Base-by-base conservation (phyloP, 805 yeast species). In the Candida xiaguanensis region DNA sequence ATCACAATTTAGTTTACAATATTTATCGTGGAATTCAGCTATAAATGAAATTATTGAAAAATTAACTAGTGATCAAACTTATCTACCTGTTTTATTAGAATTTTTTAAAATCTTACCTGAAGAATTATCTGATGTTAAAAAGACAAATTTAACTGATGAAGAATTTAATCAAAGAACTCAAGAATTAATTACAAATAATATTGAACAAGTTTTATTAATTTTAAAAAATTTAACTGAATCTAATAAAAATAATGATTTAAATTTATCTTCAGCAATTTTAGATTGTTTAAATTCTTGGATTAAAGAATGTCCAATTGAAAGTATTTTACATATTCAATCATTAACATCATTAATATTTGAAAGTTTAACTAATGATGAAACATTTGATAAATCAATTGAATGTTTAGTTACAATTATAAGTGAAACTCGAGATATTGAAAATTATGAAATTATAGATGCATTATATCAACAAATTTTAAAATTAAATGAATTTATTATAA, bases 231-330 rank as follows among this genome's bases (percentile, higher is more conserved):
- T 79, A 43, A 35, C 63, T 7, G 59, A 56, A 13, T 26, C 39
- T 16, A 32, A 41, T 18, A 40, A 39, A 36, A 39, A 47, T 9
- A 67, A 76, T 5, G 53, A 50, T 22, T 47, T 38, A 34, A 60
- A 43, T 51, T 58, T 37, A 55, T 61, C 45, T 22, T 50, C 74
- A 2, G 59, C 77, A 37, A 70, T 88, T 5, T 70, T 91, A 41
- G 82, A 80, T 45, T 85, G 95, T 61, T 66, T 95, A 41, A 81
- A 82, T 49, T 84, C 95, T 15, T 93, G 99, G 99, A 81, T 93
- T 43, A 75, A 74, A 45, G 99, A 95, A 58, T 78, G 88, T 35
- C 85, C 91, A 3, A 72, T 91, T 19, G 81, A 77, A 38, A 73
- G 78, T 34, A 65, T 93, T n/a, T 61, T 91, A 31, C 62, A 75